A percentile compares a stretch with the other conserved stretches of the same genome.
Conservation (phyloP, 345 rosid species). For the Pugionium cornutum region DNA sequence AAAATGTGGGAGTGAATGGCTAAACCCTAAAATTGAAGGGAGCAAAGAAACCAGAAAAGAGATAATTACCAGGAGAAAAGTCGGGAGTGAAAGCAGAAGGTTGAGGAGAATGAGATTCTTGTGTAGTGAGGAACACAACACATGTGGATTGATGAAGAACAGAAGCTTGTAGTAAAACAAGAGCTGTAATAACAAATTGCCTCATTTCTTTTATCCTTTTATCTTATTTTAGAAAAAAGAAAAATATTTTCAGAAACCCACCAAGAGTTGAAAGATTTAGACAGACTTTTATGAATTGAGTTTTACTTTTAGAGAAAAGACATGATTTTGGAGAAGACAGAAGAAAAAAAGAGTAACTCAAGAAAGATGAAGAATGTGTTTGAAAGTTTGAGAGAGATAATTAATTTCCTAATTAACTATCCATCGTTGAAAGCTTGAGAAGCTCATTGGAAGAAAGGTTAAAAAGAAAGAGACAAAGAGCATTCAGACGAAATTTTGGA, state of each 20-base stretch:
- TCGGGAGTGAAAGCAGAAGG: constrained; percentile 54
- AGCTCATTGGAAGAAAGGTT: constrained; percentile 31
- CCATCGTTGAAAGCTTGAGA: constrained; percentile 9
- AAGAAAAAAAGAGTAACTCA: background rate
- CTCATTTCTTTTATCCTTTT: constrained; percentile 41
- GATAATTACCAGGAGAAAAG: constrained; percentile 64
- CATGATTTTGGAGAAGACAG: constrained; percentile 1
- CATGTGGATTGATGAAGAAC: constrained; percentile 47
- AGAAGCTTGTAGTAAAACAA: constrained; percentile 43
- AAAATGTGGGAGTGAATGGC: background rate
- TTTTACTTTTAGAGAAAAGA: background rate
- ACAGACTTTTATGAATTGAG: constrained; percentile 16
- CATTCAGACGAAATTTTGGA: constrained; percentile 27
- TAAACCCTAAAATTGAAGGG: constrained; percentile 5
- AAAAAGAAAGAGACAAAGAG: constrained; percentile 37
- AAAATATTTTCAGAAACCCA: constrained; percentile 17
- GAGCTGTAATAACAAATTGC: constrained; percentile 43
- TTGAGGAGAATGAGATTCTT: constrained; percentile 43
- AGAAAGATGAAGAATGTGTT: constrained; percentile 30
- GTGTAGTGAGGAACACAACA: constrained; percentile 42
- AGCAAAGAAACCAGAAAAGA: background rate
- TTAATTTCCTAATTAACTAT: constrained; percentile 27
- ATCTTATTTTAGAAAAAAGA: background rate
- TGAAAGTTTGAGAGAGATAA: constrained; percentile 26
- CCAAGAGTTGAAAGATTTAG: constrained; percentile 6